A percentile compares a stretch with the other conserved stretches of the same genome.
phyloP scores from a whole-genome alignment of 768 basidiomycete genomes.

The Gautieria morchelliformis region DNA sequence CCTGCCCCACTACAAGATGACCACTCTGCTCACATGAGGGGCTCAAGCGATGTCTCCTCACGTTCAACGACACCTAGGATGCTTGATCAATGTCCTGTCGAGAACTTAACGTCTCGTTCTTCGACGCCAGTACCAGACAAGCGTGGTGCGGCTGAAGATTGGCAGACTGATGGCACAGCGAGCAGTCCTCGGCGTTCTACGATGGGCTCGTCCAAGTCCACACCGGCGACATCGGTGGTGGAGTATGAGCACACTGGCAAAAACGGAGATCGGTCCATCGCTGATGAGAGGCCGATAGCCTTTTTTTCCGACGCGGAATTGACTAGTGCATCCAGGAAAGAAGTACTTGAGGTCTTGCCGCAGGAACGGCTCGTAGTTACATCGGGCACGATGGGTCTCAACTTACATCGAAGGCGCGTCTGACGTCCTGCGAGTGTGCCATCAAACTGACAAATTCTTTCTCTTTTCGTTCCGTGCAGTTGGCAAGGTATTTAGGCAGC shows the following conservation, averaged over 20 bases:
- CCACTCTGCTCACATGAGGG: background rate
- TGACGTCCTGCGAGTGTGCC: background rate
- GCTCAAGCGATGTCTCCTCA: background rate
- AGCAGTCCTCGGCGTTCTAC: background rate
- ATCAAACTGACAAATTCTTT: background rate
- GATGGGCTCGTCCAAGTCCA: background rate
- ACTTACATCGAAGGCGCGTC: background rate
- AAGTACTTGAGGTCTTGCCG: background rate
- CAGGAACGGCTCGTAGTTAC: background rate
- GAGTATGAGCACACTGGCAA: background rate
- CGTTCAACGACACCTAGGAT: background rate
- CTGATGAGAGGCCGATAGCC: background rate
- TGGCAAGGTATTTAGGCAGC: background rate
- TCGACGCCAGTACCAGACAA: background rate
- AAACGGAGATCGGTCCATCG: too few species aligned
- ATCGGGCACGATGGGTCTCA: background rate
- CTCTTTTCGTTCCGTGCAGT: background rate
- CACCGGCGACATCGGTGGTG: background rate
- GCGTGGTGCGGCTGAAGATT: too few species aligned
- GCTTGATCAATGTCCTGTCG: background rate
- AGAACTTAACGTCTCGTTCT: background rate
- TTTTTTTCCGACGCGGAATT: background rate
- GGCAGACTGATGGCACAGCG: too few species aligned
- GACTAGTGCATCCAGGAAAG: background rate
- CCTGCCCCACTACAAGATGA: background rate